A percentile compares a stretch with the other conserved stretches of the same genome.
phyloP scores from a whole-genome alignment of 495 filamentous ascomycete species.

The Pseudoneurospora amorphoporcata region DNA sequence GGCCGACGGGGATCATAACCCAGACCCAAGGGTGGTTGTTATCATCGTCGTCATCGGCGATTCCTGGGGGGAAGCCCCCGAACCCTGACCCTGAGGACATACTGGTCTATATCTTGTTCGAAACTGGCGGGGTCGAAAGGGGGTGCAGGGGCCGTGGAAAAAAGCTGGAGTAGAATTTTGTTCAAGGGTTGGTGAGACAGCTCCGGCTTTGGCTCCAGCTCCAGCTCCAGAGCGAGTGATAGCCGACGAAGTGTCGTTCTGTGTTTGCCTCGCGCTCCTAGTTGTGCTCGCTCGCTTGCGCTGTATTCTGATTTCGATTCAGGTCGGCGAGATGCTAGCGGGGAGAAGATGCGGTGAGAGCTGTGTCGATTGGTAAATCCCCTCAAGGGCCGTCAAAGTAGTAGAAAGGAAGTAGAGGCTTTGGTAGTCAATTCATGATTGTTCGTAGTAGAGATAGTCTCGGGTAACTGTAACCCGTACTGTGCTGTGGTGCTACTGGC shows the following conservation, averaged over 20 bases:
- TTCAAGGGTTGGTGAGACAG: background rate
- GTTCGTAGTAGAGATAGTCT: background rate
- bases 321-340: background rate
- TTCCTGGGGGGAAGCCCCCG: background rate
- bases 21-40: conserved; percentile 5
- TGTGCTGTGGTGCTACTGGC: background rate
- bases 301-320: background rate
- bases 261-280: background rate
- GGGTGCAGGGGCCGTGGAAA: background rate
- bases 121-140: background rate
- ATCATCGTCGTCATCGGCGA: background rate
- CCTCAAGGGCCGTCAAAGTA: background rate
- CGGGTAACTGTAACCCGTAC: background rate
- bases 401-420: background rate
- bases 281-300: background rate
- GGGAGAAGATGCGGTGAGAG: background rate
- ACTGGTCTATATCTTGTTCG: background rate
- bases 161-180: background rate
- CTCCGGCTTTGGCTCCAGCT: background rate
- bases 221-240: background rate
- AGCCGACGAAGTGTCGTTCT: background rate
- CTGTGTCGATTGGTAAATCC: background rate
- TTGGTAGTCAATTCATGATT: background rate
- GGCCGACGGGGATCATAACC: conserved; percentile 16
- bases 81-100: background rate